A percentile compares a stretch with the other conserved stretches of the same genome.
Evolutionary conservation across 192 early-diverging fungal species (phyloP).

Genomic region (Lobosporangium transversale): DNA sequence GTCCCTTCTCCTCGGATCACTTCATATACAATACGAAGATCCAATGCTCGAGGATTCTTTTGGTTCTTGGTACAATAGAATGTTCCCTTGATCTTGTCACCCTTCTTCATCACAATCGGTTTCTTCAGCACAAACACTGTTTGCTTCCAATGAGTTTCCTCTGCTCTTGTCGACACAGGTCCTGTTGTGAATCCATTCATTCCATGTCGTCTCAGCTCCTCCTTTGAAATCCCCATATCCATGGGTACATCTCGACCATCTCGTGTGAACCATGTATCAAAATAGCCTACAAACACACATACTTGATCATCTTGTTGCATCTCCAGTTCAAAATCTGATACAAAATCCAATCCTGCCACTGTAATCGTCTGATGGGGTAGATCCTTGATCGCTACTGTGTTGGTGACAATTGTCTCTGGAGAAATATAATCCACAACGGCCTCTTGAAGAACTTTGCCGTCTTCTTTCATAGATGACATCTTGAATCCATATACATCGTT

Average conservation of each 20-base stretch:
- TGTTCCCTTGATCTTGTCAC: slow-evolving; percentile 40
- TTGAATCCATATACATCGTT: slow-evolving; percentile 74
- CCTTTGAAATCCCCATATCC: slow-evolving; percentile 41
- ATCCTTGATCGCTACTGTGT: slow-evolving; percentile 76
- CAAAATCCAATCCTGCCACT: slow-evolving; percentile 88
- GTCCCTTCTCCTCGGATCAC: slow-evolving; percentile 16
- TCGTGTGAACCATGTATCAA: slow-evolving; percentile 95
- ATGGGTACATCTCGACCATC: slow-evolving; percentile 88
- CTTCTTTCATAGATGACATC: slow-evolving; percentile 92
- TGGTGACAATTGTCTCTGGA: slow-evolving; percentile 83
- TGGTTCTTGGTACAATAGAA: slow-evolving; percentile 44
- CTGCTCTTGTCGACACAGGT: slow-evolving; percentile 82
- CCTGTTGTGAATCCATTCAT: slow-evolving; percentile 62
- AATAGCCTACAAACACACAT: slow-evolving; percentile 95
- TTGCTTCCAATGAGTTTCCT: slow-evolving; percentile 99
- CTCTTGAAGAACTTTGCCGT: slow-evolving; percentile 77
- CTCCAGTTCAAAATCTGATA: slow-evolving; percentile 81
- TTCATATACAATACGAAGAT: slow-evolving; percentile 49
- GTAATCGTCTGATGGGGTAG: slow-evolving; percentile 87
- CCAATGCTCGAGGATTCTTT: slow-evolving; percentile 41
- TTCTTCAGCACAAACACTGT: slow-evolving; percentile 95
- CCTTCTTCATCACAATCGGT: slow-evolving; percentile 69
- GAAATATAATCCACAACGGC: slow-evolving; percentile 97
- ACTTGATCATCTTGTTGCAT: slow-evolving; percentile 86
- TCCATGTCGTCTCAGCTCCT: slow-evolving; percentile 20